Percentiles rank a stretch among this genome's conserved stretches.
These are phyloP conservation scores for Carex arenaria DNA, from an alignment of 202 grass and related monocot genomes.

Conservation along the genomic window DNA sequence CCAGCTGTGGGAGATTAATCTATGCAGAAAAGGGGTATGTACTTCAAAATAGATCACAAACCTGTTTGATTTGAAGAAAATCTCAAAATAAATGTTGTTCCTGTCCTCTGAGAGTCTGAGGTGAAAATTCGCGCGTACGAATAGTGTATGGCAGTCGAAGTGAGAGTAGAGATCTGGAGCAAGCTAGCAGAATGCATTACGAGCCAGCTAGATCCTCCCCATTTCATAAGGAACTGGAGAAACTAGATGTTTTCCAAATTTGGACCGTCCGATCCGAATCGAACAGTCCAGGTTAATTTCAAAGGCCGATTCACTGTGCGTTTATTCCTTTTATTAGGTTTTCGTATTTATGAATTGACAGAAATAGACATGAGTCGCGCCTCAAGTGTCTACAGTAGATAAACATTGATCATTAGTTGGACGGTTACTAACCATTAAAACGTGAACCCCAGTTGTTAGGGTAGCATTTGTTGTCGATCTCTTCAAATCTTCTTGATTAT, in stretches of 20 bases:
- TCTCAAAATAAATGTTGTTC: neutral
- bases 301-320: neutral
- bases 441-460: neutral
- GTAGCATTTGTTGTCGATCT: neutral
- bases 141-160: neutral
- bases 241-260: neutral
- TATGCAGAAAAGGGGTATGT: neutral
- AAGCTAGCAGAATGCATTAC: neutral
- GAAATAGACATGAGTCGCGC: neutral
- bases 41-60: conserved; percentile 13
- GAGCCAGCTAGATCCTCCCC: neutral
- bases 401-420: neutral
- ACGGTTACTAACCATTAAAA: neutral
- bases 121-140: neutral
- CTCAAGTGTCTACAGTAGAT: neutral
- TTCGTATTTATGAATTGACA: neutral
- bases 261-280: neutral
- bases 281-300: neutral
- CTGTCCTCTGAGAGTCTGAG: neutral
- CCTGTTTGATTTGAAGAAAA: neutral
- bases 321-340: neutral
- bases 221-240: neutral
- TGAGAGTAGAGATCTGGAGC: conserved; percentile 19
- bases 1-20: neutral
- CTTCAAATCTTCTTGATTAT: conserved; percentile 5